Base-by-base conservation (phyloP, 768 basidiomycete genomes). In the Tremella mesenterica region DNA sequence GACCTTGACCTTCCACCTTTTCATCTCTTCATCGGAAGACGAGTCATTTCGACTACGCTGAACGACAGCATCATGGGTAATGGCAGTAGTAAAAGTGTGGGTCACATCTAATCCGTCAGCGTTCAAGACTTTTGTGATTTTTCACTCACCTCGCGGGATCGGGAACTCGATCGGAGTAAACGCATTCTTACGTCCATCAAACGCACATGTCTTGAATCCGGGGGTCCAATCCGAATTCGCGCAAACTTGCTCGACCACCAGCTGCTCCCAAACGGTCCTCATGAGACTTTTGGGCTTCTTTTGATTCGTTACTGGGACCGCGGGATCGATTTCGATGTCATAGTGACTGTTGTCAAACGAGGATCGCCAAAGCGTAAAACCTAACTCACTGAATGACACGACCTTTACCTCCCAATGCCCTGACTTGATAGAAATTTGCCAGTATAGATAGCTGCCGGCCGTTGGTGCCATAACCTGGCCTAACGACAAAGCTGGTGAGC, bases 281-380 rank as follows among this genome's bases (percentile, higher is more conserved):
- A 68, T 59, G 20, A 65, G 44, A 13, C 52, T 62, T 38, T 60
- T 61, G 25, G 69, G 61, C 48, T 66, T 70, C 58, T 67, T 66
- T 27, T 64, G 61, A 47, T 60, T 58, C 25, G 50, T 52, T 2
- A 57, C 57, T 47, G 58, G 57, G 18, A 61, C 59, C 29, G 65
- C 59, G 4, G 71, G 71, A 29, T 66, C 53, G 48, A 72, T 70
- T 30, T 72, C 68, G n/a, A 72, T 63, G 41, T 72, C 71, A 44
- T 72, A 72, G 51, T 72, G 71, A 58, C 67, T 69, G 23, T 7
- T 12, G 54, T 52, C 43, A 58, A 48, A 49, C 10, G 13, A 9
- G 20, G n/a, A 14, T 43, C 25, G 3, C 27, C 18, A 4, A 18
- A 9, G n/a, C n/a, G n/a, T n/a, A 3, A 3, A 26, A 29, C 25